phyloP scores from a whole-genome alignment of 192 early-diverging fungal species.

The Coemansia sp. region DNA sequence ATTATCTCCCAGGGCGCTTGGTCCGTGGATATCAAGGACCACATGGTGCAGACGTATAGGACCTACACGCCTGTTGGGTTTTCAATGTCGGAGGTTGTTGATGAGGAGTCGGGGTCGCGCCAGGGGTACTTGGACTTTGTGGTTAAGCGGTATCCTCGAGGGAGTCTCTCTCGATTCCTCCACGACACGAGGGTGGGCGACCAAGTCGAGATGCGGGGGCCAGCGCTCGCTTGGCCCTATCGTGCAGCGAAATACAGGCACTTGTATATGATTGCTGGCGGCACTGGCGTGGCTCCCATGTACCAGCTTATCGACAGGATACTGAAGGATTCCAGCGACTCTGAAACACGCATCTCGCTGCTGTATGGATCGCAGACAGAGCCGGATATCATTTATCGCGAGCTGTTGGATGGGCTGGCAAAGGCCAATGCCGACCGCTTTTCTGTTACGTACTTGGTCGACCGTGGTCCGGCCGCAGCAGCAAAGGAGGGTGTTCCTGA shows the following conservation, averaged over 20 bases:
- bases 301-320: slow-evolving; percentile 59
- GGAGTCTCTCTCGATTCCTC: slow-evolving; percentile 65
- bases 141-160: slow-evolving; percentile 64
- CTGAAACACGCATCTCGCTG: slow-evolving; percentile 29
- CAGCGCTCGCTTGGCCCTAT: slow-evolving; percentile 56
- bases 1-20: slow-evolving; percentile 49
- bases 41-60: slow-evolving; percentile 65
- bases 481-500: slow-evolving; percentile 14
- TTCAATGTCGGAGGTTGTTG: slow-evolving; percentile 23
- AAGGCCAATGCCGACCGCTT: slow-evolving; percentile 46
- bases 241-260: slow-evolving; percentile 6
- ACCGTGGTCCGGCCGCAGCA: slow-evolving; percentile 15
- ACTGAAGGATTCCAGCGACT: slow-evolving; percentile 45
- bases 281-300: slow-evolving; percentile 78
- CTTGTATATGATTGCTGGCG: slow-evolving; percentile 63
- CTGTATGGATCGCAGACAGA: slow-evolving; percentile 39
- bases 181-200: slow-evolving; percentile 57
- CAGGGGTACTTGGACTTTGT: slow-evolving; percentile 59
- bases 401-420: slow-evolving; percentile 56
- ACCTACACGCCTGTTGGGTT: slow-evolving; percentile 68
- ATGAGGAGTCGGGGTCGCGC: slow-evolving; percentile 25
- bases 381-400: slow-evolving; percentile 56
- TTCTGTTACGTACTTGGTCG: slow-evolving; percentile 54
- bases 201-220: slow-evolving; percentile 65
- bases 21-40: slow-evolving; percentile 67